Evolutionary conservation across 2,329 filamentous ascomycete species (phyloP).

Genomic region (Colletotrichum sp.): DNA sequence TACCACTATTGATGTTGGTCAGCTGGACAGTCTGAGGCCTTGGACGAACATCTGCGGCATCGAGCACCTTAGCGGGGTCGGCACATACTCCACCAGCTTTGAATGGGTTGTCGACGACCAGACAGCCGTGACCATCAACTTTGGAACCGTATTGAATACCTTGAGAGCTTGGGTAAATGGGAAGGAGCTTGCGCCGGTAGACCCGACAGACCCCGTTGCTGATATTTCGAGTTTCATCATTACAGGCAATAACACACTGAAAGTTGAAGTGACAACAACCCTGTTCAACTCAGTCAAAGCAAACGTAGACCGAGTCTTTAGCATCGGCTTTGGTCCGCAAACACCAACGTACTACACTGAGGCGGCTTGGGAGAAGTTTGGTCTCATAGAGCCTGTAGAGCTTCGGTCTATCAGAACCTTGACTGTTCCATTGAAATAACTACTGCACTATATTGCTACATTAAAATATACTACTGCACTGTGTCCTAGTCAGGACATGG

Average conservation of each 20-base stretch:
- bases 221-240: not conserved
- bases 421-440: not conserved
- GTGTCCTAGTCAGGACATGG: no score
- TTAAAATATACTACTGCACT: not conserved
- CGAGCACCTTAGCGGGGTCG: not conserved
- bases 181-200: not conserved
- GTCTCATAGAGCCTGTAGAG: not conserved
- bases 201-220: not conserved
- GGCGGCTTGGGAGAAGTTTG: not conserved
- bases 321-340: not conserved
- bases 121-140: not conserved
- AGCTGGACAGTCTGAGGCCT: not conserved
- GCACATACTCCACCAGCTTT: not conserved
- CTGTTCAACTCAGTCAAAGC: not conserved
- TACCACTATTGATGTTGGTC: not conserved
- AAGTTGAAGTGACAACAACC: not conserved
- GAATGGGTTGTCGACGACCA: not conserved
- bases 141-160: not conserved
- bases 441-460: not conserved
- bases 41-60: not conserved
- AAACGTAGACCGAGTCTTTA: not conserved
- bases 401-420: not conserved
- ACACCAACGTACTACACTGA: not conserved
- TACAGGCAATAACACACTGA: not conserved
- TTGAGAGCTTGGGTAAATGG: not conserved